These are phyloP conservation scores for Guadua angustifolia DNA, from an alignment of 176 grass and related monocot genomes.

Conservation along the genomic window DNA sequence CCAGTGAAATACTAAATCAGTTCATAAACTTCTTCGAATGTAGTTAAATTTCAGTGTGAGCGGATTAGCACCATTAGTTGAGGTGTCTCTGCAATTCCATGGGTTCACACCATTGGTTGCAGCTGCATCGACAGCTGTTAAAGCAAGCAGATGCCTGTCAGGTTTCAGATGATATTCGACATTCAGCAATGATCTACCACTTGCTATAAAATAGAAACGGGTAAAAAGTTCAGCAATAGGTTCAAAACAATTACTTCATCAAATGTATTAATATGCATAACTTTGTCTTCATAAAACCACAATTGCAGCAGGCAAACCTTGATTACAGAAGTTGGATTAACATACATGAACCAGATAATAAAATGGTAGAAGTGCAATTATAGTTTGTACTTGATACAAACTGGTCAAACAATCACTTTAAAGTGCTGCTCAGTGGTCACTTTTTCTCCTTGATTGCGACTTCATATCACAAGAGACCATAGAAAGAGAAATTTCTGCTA, in stretches of 20 bases:
- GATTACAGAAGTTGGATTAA: slow-evolving; percentile 22
- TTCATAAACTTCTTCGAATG: too few relatives aligned
- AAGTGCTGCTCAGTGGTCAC: background rate
- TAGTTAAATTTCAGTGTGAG: slow-evolving; percentile 3
- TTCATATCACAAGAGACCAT: background rate
- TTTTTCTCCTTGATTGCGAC: background rate
- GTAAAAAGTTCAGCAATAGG: slow-evolving; percentile 12
- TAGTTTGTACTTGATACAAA: background rate
- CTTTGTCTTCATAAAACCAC: slow-evolving; percentile 7
- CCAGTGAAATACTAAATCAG: slow-evolving; percentile 19
- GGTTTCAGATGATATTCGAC: slow-evolving; percentile 74
- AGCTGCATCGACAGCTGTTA: slow-evolving; percentile 74
- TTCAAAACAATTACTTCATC: background rate
- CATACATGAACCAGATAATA: slow-evolving; percentile 7
- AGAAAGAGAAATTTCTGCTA: background rate
- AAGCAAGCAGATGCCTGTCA: slow-evolving; percentile 70
- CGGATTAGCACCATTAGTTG: slow-evolving; percentile 67
- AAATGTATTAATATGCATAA: background rate
- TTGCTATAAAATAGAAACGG: slow-evolving; percentile 56
- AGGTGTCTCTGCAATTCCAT: slow-evolving; percentile 97
- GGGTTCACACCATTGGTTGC: slow-evolving; percentile 83
- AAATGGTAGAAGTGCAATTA: slow-evolving; percentile 12
- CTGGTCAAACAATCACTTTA: background rate
- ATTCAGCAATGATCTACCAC: slow-evolving; percentile 69
- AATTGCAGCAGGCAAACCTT: slow-evolving; percentile 19